phyloP scores from a whole-genome alignment of 1,284 basidiomycete genomes.

The Schizophyllum amplum region DNA sequence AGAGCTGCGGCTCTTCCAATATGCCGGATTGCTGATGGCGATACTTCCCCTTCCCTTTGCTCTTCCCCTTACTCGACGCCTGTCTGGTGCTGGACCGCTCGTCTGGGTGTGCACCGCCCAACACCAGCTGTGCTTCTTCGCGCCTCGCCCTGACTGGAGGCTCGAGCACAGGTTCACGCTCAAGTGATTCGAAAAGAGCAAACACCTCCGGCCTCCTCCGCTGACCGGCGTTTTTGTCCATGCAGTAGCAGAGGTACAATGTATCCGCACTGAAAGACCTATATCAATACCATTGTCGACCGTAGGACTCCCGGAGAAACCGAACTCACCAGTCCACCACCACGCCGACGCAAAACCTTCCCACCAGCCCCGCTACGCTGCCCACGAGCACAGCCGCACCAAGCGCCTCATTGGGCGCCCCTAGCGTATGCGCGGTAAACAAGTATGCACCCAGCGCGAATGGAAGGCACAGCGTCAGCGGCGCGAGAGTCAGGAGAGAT shows the following conservation, averaged over 20 bases:
- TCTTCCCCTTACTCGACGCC: too few species aligned
- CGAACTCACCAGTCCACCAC: constrained; percentile 11
- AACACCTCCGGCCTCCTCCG: constrained; percentile 2
- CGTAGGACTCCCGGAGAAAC: neutral
- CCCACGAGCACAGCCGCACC: constrained; percentile 11
- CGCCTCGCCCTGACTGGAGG: too few species aligned
- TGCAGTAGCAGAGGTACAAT: constrained; percentile 11
- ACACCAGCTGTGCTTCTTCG: neutral
- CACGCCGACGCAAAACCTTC: constrained; percentile 11
- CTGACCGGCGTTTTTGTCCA: constrained; percentile 10
- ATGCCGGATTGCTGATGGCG: too few species aligned
- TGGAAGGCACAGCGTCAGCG: constrained; percentile 66
- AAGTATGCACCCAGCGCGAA: constrained; percentile 80
- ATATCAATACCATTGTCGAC: neutral
- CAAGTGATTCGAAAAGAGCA: neutral
- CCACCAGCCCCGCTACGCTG: constrained; percentile 10
- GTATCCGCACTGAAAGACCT: constrained; percentile 10
- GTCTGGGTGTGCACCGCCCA: neutral
- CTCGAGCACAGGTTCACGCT: neutral
- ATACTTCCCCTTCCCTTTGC: too few species aligned
- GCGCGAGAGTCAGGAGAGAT: constrained; percentile 72
- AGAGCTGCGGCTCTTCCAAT: neutral
- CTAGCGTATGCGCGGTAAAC: constrained; percentile 79
- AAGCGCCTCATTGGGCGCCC: constrained; percentile 44
- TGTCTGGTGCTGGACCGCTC: neutral